phyloP scores from a whole-genome alignment of 2,329 filamentous ascomycete genomes.

The Didymella sp. region DNA sequence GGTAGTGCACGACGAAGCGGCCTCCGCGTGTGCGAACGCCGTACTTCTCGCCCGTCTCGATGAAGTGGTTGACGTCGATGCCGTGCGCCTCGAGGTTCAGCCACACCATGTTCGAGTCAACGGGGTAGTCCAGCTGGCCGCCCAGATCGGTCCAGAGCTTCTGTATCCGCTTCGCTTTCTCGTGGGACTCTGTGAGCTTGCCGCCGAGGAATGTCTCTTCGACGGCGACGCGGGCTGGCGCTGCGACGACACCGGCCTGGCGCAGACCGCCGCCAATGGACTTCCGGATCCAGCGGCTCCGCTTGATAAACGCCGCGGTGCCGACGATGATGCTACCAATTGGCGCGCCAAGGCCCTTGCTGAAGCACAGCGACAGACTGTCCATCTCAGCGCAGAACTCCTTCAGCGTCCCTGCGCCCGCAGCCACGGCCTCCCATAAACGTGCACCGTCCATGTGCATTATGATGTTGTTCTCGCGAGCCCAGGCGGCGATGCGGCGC shows the following conservation, averaged over 20 bases:
- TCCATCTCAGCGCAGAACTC: conserved; percentile 76
- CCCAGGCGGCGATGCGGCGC: conserved; percentile 73
- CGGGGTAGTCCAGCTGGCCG: conserved; percentile 71
- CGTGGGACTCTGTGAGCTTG: conserved; percentile 66
- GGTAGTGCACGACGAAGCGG: conserved; percentile 73
- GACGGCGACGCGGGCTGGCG: conserved; percentile 76
- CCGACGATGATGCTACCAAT: conserved; percentile 77
- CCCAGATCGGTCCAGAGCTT: conserved; percentile 72
- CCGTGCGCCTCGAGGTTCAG: conserved; percentile 71
- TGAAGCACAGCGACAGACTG: conserved; percentile 78
- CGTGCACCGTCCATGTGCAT: conserved; percentile 82
- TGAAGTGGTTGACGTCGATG: conserved; percentile 60
- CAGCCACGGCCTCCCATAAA: conserved; percentile 80
- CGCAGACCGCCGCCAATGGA: conserved; percentile 79
- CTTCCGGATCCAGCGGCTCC: conserved; percentile 79
- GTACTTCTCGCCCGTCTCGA: conserved; percentile 62
- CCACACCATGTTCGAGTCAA: conserved; percentile 95
- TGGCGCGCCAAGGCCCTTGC: conserved; percentile 82
- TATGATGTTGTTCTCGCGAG: conserved; percentile 65
- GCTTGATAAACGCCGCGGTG: conserved; percentile 64
- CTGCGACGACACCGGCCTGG: conserved; percentile 77
- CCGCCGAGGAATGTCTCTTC: conserved; percentile 80
- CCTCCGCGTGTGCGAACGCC: conserved; percentile 65
- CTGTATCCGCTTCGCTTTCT: conserved; percentile 67
- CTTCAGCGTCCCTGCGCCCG: conserved; percentile 69